Conservation (phyloP, 306 rosid genomes). For the Herpetospermum pedunculosum region DNA sequence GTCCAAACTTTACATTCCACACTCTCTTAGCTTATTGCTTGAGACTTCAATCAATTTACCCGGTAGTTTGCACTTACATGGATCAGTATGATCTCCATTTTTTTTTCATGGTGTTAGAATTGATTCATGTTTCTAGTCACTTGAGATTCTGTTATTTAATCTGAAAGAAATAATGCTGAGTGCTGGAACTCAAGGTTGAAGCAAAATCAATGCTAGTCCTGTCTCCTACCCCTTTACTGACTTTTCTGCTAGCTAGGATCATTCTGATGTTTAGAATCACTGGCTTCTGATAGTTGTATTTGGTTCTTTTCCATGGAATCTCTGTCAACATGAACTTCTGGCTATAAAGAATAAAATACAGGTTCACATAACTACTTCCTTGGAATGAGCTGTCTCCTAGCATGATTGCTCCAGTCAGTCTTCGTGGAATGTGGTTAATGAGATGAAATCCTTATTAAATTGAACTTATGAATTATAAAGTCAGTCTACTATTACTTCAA, state of each 20-base stretch:
- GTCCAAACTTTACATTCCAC: not conserved
- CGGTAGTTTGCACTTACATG: not conserved
- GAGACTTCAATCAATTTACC: not conserved
- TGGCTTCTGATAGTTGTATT: not conserved
- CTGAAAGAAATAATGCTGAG: not conserved
- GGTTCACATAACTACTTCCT: not conserved
- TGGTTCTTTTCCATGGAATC: not conserved
- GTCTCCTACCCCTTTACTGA: not conserved
- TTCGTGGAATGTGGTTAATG: not conserved
- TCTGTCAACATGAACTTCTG: not conserved
- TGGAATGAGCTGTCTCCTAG: not conserved
- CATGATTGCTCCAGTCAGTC: not conserved
- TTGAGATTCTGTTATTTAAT: not conserved
- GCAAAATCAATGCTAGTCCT: not conserved
- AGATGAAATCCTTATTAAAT: not conserved
- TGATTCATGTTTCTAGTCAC: not conserved
- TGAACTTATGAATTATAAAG: not conserved
- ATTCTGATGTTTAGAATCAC: not conserved
- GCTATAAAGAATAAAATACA: not conserved
- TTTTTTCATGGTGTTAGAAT: not conserved
- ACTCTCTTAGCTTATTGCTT: not conserved
- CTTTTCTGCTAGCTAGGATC: not conserved
- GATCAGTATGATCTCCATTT: not conserved
- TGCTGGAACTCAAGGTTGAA: not conserved
- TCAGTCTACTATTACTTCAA: not conserved